Conservation (phyloP, 306 rosid genomes). For the Ammopiptanthus mongolicus region DNA sequence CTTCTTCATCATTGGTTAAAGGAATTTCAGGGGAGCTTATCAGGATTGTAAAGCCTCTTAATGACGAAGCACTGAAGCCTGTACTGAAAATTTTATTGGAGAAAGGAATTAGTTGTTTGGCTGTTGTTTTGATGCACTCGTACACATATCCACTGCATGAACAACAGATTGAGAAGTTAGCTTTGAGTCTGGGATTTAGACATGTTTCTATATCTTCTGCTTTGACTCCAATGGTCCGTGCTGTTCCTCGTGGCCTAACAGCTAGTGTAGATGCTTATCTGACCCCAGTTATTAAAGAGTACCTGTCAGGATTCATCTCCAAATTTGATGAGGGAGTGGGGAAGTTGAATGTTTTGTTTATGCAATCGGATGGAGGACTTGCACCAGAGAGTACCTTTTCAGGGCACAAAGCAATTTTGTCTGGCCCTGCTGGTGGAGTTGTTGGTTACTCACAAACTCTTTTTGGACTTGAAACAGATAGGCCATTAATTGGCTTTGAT, state of each 20-base stretch:
- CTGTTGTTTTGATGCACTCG: conserved; percentile 91
- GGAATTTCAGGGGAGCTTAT: conserved; percentile 91
- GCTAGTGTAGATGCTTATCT: conserved; percentile 95
- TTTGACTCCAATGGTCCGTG: conserved; percentile 95
- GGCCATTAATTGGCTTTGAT: conserved; percentile 91
- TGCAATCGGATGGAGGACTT: conserved; percentile 99
- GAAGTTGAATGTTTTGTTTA: conserved; percentile 82
- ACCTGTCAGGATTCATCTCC: conserved; percentile 85
- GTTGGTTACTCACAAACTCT: conserved; percentile 97
- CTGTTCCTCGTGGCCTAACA: conserved; percentile 93
- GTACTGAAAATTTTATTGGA: conserved; percentile 47
- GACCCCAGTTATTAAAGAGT: conserved; percentile 93
- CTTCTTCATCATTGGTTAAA: conserved; percentile 37
- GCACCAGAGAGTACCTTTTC: conserved; percentile 91
- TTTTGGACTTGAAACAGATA: conserved; percentile 73
- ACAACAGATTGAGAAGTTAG: conserved; percentile 52
- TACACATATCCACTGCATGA: conserved; percentile 85
- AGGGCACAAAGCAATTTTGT: conserved; percentile 89
- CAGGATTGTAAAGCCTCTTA: conserved; percentile 64
- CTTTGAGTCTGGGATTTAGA: conserved; percentile 72
- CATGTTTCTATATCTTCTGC: conserved; percentile 92
- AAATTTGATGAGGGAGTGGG: conserved; percentile 72
- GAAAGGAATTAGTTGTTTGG: conserved; percentile 75
- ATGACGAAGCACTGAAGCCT: conserved; percentile 58
- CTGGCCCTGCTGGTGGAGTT: conserved; percentile 99